phyloP scores from a whole-genome alignment of 2,329 filamentous ascomycete species.

The Ambrosiella xylebori region DNA sequence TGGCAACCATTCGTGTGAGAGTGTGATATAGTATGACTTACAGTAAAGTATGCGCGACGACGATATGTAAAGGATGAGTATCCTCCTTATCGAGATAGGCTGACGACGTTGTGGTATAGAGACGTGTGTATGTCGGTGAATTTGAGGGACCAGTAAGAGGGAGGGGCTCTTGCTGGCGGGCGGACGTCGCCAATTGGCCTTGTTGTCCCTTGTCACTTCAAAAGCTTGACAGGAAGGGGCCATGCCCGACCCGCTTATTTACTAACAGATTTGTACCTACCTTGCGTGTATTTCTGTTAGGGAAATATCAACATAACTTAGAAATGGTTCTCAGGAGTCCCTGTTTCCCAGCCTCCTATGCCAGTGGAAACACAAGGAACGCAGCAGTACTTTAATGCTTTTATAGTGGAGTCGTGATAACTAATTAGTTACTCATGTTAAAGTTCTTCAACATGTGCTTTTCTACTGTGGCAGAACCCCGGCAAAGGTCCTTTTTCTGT shows the following conservation, averaged over 20 bases:
- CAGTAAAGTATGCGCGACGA: conserved; percentile 11
- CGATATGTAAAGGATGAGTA: conserved; percentile 11
- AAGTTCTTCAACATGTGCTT: conserved; percentile 4
- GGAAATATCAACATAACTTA: neutral
- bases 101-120: conserved; percentile 9
- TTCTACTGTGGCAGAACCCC: neutral
- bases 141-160: conserved; percentile 3
- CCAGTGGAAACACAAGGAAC: conserved; percentile 8
- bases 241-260: conserved; percentile 5
- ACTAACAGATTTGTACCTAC: neutral
- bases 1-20: neutral
- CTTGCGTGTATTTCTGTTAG: conserved; percentile 1
- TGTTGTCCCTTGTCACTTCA: neutral
- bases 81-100: conserved; percentile 12
- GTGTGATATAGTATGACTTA: neutral
- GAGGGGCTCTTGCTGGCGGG: conserved; percentile 4
- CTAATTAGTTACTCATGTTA: neutral
- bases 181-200: neutral
- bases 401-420: neutral
- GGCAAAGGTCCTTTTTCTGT: neutral
- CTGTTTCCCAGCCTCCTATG: conserved; percentile 12
- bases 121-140: conserved; percentile 13
- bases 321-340: neutral
- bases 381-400: conserved; percentile 1
- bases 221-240: neutral